Percentiles rank a stretch among this genome's conserved stretches.
phyloP scores from a whole-genome alignment of 345 rosid species.

The Raphanus raphanistrum region DNA sequence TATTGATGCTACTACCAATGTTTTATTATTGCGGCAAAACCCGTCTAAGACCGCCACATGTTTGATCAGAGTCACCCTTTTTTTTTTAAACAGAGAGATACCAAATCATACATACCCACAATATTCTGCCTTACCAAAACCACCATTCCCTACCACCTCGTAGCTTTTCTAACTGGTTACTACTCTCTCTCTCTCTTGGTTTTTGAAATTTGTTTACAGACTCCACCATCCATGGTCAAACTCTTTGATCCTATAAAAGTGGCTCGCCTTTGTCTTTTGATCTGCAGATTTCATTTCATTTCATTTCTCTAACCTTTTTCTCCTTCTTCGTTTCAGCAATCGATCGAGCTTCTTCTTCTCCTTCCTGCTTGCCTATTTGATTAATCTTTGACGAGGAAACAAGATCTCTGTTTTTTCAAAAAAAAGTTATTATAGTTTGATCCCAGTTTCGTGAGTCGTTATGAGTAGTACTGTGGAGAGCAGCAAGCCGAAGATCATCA shows the following conservation, averaged over 20 bases:
- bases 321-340: not conserved
- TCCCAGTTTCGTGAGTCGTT: not conserved
- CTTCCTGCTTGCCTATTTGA: not conserved
- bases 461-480: constrained; percentile 19
- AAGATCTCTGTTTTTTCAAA: not conserved
- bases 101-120: not conserved
- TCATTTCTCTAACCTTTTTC: not conserved
- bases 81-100: not conserved
- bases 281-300: not conserved
- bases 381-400: constrained; percentile 2
- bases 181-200: not conserved
- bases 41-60: constrained; percentile 23
- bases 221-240: constrained; percentile 11
- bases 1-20: not conserved
- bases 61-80: constrained; percentile 9
- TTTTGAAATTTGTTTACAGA: not conserved
- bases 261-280: constrained; percentile 18
- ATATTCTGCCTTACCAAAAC: constrained; percentile 19
- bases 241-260: constrained; percentile 26
- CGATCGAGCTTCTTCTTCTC: not conserved
- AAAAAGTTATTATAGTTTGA: too few relatives aligned
- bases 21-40: constrained; percentile 18
- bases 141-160: not conserved
- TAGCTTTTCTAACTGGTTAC: not conserved
- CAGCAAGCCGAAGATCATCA: constrained; percentile 44